A percentile compares a stretch with the other conserved stretches of the same genome.
Conservation (phyloP, 805 yeast species). For the Schwanniomyces polymorphus region DNA sequence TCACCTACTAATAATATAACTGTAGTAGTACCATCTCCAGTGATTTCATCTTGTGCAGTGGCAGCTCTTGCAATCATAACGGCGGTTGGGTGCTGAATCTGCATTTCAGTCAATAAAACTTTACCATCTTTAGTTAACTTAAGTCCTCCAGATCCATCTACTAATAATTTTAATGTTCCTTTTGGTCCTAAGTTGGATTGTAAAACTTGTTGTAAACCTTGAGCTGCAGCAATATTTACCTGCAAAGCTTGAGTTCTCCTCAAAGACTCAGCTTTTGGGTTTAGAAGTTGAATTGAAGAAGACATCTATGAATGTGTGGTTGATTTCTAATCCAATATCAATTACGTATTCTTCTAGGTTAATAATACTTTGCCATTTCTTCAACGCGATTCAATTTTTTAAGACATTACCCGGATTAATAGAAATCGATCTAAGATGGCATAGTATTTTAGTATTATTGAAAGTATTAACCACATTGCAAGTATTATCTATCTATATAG, state of each 20-base stretch:
- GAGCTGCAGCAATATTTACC: conserved; percentile 95
- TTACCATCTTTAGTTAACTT: conserved; percentile 97
- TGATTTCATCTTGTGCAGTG: conserved; percentile 96
- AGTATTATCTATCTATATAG: too few species aligned
- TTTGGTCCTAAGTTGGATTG: conserved; percentile 94
- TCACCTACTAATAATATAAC: conserved; percentile 95
- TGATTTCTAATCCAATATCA: conserved; percentile 2
- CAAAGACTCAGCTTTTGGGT: conserved; percentile 97
- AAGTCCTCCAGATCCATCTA: conserved; percentile 94
- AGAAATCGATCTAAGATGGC: neutral
- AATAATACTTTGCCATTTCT: conserved; percentile 4
- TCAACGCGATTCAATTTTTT: conserved; percentile 6
- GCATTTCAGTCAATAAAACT: conserved; percentile 92
- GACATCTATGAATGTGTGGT: conserved; percentile 32
- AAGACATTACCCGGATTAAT: conserved; percentile 1
- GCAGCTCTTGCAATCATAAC: conserved; percentile 86
- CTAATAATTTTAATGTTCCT: conserved; percentile 94
- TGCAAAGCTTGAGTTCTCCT: conserved; percentile 93
- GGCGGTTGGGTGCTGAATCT: conserved; percentile 63
- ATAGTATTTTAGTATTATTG: too few species aligned
- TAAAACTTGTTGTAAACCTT: conserved; percentile 90
- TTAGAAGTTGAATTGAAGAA: conserved; percentile 78
- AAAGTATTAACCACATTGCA: too few species aligned
- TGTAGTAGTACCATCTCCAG: conserved; percentile 99
- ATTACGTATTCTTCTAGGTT: neutral